Percentiles rank a stretch among this genome's conserved stretches.
Evolutionary conservation across 169 alveolate species (phyloP).

Genomic region (Plasmodium gonderi): DNA sequence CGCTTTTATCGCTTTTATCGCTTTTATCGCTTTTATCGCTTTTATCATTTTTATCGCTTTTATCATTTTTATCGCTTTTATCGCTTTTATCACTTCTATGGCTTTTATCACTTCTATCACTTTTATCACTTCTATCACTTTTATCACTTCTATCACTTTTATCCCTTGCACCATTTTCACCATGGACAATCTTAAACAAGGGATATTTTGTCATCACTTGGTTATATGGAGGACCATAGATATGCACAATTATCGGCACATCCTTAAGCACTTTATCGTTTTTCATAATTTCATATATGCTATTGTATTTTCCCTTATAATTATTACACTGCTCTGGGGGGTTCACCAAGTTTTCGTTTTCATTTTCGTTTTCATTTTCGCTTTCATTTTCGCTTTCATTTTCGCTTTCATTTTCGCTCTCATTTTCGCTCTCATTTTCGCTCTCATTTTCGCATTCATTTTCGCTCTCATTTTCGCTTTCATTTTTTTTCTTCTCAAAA

Average conservation of each 20-base stretch:
- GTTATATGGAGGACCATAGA: conserved; percentile 74
- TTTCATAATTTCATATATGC: conserved; percentile 8
- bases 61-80: no score
- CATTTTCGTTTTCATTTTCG: neutral
- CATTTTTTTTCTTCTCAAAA: neutral
- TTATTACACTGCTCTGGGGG: no score
- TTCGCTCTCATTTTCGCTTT: neutral
- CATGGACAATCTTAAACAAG: neutral
- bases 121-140: neutral
- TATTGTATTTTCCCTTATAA: neutral
- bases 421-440: neutral
- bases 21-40: neutral
- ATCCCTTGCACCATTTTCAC: no score
- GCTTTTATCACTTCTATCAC: no score
- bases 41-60: no score
- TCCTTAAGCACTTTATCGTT: conserved; percentile 29
- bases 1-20: neutral
- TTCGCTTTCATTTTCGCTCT: neutral
- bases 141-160: no score
- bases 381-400: neutral
- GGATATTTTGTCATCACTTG: conserved; percentile 54
- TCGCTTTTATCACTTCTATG: neutral
- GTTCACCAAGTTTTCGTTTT: neutral
- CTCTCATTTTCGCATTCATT: neutral
- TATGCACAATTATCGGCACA: conserved; percentile 68